Evolutionary conservation across 768 basidiomycete species (phyloP), one percentile per base, ranked within the genome.

Genomic region (Leccinum variicolor): DNA sequence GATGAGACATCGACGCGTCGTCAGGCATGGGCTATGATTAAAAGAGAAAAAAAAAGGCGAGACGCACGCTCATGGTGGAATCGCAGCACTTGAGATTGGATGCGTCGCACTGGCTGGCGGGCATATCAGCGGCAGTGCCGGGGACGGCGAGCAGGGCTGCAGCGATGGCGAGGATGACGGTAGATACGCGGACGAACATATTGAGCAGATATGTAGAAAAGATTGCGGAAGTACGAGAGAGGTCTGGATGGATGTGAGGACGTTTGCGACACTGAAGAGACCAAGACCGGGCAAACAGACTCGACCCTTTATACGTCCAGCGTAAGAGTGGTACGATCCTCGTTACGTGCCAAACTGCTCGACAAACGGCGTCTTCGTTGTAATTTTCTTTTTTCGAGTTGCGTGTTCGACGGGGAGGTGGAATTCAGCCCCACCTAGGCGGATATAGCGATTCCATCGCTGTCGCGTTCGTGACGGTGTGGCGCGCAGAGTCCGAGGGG

Each of bases 311-410:
- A 68, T 66, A 66, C 36, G 49, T 54, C 23, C 52, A 31, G 17
- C 25, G 3, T 17, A 10, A 19, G 11, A 4, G 52, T 62, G 55
- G 48, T 65, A 53, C 52, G 66, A 61, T 48, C 33, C 23, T 36
- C 7, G 43, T 34, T 17, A 21, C 46, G 46, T 31, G 28, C 2
- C 17, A 2, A 39, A 7, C 25, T 17, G 15, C 17, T 49, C 46
- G 25, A 51, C 34, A 14, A 36, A 56, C 63, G 65, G 65, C 62
- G 63, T 67, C 33, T 62, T 65, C 21, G 10, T 31, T 41, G 55
- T 39, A 19, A 14, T 36, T 55, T 52, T 53, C 54, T 62, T 62
- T 54, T 62, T 55, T 56, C 54, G 52, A 46, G 50, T 39, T 21
- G 52, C 33, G 39, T 19, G 41, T 11, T 36, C 33, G 53, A 36